Percentiles rank a stretch among this genome's conserved stretches.
Evolutionary conservation across 495 filamentous ascomycete genomes (phyloP).

Genomic region (Margaritispora aquatica): DNA sequence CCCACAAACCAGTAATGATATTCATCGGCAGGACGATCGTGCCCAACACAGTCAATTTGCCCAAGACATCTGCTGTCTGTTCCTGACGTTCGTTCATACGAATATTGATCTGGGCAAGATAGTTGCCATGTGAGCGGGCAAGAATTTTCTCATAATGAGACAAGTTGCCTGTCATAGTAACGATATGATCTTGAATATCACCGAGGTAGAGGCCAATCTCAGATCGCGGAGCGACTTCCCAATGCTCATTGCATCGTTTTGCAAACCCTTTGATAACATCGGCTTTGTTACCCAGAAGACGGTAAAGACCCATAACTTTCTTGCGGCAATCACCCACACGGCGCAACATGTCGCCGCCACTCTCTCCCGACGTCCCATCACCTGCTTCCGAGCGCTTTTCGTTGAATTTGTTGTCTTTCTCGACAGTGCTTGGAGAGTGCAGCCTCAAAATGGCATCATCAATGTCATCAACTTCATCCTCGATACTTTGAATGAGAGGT

Average conservation of each 20-base stretch:
- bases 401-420: conserved; percentile 29
- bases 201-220: conserved; percentile 95
- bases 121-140: conserved; percentile 89
- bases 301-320: conserved; percentile 92
- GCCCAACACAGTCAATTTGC: conserved; percentile 90
- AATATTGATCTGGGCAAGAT: conserved; percentile 88
- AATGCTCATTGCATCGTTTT: conserved; percentile 97
- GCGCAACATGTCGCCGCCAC: conserved; percentile 76
- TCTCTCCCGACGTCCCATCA: conserved; percentile 40
- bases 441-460: conserved; percentile 75
- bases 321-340: conserved; percentile 90
- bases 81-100: conserved; percentile 97
- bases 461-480: conserved; percentile 85
- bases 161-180: conserved; percentile 95
- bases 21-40: conserved; percentile 98
- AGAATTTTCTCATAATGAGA: conserved; percentile 94
- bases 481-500: conserved; percentile 82
- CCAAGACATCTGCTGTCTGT: conserved; percentile 87
- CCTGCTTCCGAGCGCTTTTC: conserved; percentile 42
- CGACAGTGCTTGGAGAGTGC: conserved; percentile 49
- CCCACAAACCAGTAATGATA: conserved; percentile 97
- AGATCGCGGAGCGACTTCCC: conserved; percentile 89
- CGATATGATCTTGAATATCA: conserved; percentile 97
- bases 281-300: conserved; percentile 91
- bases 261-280: conserved; percentile 99